Evolutionary conservation across 2,329 filamentous ascomycete genomes (phyloP), one percentile per base, ranked within the genome.

Genomic region (Didymella sp.): DNA sequence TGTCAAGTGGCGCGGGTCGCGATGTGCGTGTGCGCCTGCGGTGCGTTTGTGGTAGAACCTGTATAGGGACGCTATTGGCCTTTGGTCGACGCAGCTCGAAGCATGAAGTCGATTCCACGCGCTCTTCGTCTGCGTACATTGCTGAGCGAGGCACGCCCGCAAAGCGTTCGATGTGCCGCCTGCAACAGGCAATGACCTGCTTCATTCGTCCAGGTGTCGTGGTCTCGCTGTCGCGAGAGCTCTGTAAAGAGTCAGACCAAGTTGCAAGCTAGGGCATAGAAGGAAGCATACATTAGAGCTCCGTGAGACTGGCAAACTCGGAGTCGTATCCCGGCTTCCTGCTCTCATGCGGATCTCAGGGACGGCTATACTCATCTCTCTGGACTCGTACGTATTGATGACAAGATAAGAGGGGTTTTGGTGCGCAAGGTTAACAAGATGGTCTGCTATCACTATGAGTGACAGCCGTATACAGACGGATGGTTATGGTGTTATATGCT

Each of bases 171-270:
- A 56, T 35, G 27, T 38, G 54, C 2, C 48, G 54, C 17, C 13
- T 24, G 17, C 47, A 56, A 25, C 42, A 56, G 15, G 35, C 47
- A n/a, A 56, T 51, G 22, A 51, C 47, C 24, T 51, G 54, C 35
- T 47, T 56, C 22, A 51, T 37, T 12, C 22, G 51, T 7, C 30
- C 35, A 4, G n/a, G 27, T 11, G 37, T 30, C 31, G 22, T 11
- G 1, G 30, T 25, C 8, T 51, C 28, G 12, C 12, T 22, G 6
- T 43, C 35, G 11, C 9, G 13, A 11, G 42, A 47, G 30, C 19
- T 42, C 54, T 56, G 24, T 11, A 6, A 6, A 3, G 5, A 1
- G 7, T 51, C 25, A 51, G 42, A 37, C 13, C 15, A 15, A 8
- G n/a, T 24, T 30, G 15, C 8, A 15, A 25, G 17, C 22, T 37